A percentile compares a stretch with the other conserved stretches of the same genome.
Evolutionary conservation across 208 protist species (phyloP).

Genomic region (Polymyxa betae): DNA sequence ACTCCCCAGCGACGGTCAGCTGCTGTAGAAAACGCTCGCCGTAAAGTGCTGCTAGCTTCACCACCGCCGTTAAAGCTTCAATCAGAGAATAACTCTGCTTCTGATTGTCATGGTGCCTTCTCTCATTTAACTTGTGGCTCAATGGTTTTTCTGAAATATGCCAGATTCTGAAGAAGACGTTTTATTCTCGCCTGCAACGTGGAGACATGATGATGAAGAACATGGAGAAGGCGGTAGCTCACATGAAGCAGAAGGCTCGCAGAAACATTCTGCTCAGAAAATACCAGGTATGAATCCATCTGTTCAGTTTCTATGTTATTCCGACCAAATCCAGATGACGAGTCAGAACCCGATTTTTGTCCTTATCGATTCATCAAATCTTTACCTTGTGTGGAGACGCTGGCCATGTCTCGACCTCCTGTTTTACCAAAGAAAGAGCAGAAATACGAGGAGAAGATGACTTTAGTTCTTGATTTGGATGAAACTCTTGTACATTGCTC

Average conservation of each 20-base stretch:
- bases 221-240: too few relatives aligned
- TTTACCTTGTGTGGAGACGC: not conserved
- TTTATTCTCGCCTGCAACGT: slow-evolving; percentile 1
- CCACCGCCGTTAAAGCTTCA: not conserved
- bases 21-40: not conserved
- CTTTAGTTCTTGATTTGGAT: not conserved
- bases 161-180: not conserved
- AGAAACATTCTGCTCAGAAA: too few relatives aligned
- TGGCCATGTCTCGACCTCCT: not conserved
- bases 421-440: not conserved
- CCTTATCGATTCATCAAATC: not conserved
- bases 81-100: not conserved
- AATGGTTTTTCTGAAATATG: not conserved
- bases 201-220: not conserved
- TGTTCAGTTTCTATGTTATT: too few relatives aligned
- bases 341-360: not conserved
- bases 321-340: too few relatives aligned
- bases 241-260: too few relatives aligned
- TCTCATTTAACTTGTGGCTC: not conserved
- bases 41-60: not conserved
- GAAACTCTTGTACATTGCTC: slow-evolving; percentile 30
- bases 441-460: not conserved
- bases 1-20: not conserved
- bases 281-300: too few relatives aligned
- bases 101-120: not conserved